Base-by-base conservation (phyloP, 2,329 filamentous ascomycete species). In the Juglanconis sp. region DNA sequence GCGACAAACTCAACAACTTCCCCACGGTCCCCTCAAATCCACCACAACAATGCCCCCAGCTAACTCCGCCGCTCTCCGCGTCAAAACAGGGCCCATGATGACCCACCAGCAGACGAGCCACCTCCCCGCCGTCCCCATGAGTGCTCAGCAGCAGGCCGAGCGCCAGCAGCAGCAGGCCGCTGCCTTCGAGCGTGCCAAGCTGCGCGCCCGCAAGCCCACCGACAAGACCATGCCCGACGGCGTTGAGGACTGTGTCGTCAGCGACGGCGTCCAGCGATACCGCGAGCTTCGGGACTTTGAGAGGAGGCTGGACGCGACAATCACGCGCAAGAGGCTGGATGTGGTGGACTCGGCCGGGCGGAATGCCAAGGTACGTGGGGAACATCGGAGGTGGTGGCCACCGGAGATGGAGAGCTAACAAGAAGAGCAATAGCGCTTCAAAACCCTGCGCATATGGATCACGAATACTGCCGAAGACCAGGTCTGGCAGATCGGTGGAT, bases 181-280 rank as follows among this genome's bases (percentile, higher is more conserved):
- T 65, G 84, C 85, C 49, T 82, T 80, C 66, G 88, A 91, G 72
- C 81, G 86, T 64, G 87, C 89, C 50, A 92, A 93, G 74, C 87
- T 92, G 63, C 87, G 91, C 67, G 92, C 91, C 70, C 87, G 88
- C 71, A 96, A 94, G 75, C 95, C 95, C 1, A 97, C 92, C 61
- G 95, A 99, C 76, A 96, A 92, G 81, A 95, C 92, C 68, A 87
- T 99, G 32, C 93, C 95, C 44, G 93, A 98, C 65, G 92, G 91
- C 59, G 83, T 96, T 49, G 93, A 96, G 68, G 87, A 92, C 52
- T 85, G 89, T 65, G 85, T 92, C 63, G 86, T 96, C 65, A 92
- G 90, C 64, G 90, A 96, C 72, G 88, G 89, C 44, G 92, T 89
- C 49, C 81, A 88, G 71, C 84, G 91, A 67, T 99, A 99, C 77